phyloP scores from a whole-genome alignment of 116 monocot species.

The Papilionanthe hybrid region DNA sequence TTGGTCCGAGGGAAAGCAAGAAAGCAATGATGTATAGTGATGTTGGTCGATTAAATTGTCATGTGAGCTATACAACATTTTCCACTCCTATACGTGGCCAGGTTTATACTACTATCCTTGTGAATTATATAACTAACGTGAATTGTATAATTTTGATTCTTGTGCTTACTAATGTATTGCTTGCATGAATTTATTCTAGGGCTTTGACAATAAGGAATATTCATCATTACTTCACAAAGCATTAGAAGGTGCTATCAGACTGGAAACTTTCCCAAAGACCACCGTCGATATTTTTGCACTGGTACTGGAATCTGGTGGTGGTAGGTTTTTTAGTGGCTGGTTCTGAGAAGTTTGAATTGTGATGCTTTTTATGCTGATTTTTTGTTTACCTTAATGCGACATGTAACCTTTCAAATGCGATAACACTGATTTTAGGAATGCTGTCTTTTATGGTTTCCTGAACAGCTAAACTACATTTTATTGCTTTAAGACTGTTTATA shows the following conservation, averaged over 20 bases:
- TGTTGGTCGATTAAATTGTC: constrained; percentile 78
- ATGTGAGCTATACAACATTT: constrained; percentile 87
- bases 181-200: constrained; percentile 34
- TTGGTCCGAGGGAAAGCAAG: constrained; percentile 98
- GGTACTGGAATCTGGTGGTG: constrained; percentile 92
- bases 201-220: constrained; percentile 70
- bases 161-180: background rate
- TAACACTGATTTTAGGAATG: background rate
- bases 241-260: constrained; percentile 78
- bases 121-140: background rate
- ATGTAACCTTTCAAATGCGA: background rate
- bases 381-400: background rate
- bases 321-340: constrained; percentile 32
- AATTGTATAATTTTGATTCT: background rate
- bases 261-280: constrained; percentile 90
- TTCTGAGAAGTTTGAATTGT: background rate
- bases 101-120: constrained; percentile 23
- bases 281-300: constrained; percentile 97
- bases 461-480: background rate
- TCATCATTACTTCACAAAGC: constrained; percentile 92
- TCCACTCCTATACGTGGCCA: constrained; percentile 70
- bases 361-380: too few relatives aligned
- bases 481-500: background rate
- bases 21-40: constrained; percentile 96
- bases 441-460: background rate